Base-by-base conservation (phyloP, 345 rosid genomes). In the Diplotaxis tenuifolia region DNA sequence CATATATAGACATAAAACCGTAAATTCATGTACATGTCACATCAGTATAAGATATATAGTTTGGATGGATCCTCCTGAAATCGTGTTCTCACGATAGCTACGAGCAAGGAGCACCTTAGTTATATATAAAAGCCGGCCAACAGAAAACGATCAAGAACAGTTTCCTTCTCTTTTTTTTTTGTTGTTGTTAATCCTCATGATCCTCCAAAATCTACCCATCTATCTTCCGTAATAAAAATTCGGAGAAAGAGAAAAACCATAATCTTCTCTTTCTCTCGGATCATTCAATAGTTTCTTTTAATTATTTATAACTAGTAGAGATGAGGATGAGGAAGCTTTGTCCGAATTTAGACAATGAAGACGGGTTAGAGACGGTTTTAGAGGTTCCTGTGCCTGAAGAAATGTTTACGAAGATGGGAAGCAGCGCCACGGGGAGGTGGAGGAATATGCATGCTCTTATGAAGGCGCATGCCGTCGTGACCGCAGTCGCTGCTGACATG, bases 371-470 rank as follows among this genome's bases (percentile, higher is more conserved):
- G 31, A 86, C 89, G 31, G 87, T 84, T 9, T 61, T 86, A 73
- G 89, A 86, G 74, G 89, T 86, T 10, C 89, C 89, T 0, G 76
- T 86, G 4, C 89, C 87, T 1, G 87, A 86, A 53, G 89, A 86
- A 55, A 83, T 86, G 89, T 86, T 86, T 68, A 62, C 80, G 16
- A 75, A 79, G 72, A 79, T 79, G 82, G 82, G 82, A n/a, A 79
- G 36, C 45, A 79, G 60, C 29, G 79, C 79, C n/a, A 18, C 70
- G 0, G 77, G 87, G 0, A 75, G 98, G 28, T 95, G 99, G 97
- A 88, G 83, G 12, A 92, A 92, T 67, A 83, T 95, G 84, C 79
- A 87, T 0, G 76, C 84, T 20, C 82, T 92, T 58, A 92, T 95
- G 97, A 88, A 70, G 76, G 88, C 92, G 21, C 76, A 71, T 7